Evolutionary conservation across 2,329 filamentous ascomycete species (phyloP), one percentile per base, ranked within the genome.

Genomic region (Passalora sequoiae): DNA sequence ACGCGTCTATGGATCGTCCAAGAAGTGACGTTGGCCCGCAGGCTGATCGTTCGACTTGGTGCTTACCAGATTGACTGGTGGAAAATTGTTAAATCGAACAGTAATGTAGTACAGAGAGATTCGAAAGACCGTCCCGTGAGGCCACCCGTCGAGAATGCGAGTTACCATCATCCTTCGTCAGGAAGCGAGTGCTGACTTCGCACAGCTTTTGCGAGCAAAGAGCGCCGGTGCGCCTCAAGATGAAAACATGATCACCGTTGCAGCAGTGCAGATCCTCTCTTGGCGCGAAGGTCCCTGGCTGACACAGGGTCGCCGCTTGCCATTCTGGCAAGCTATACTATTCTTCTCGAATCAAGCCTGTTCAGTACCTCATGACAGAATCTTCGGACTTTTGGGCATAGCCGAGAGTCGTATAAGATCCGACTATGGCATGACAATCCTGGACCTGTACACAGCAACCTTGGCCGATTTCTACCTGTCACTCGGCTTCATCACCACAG

Each of bases 1-100:
- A 24, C 27, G 4, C 24, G 39, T 12, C 31, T 47, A 9, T 47
- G 44, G 44, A 43, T 47, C 24, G 27, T 47, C 4, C 44, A 43
- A 21, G 44, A 47, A 27, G 27, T 44, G 20, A n/a, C 17, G 12
- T n/a, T 37, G 7, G 35, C 35, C 3, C 5, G 9, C 6, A 22
- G 15, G 25, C 13, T 28, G 25, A 28, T 13, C 10, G 10, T 28
- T 13, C 25, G 13, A 6, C 4, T 28, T 9, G 10, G 25, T 13
- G 10, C 25, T 9, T 13, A 10, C 4, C 13, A 9, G 25, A 10
- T 28, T 28, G 25, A 28, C 4, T 28, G 25, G 25, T 9, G 13
- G 25, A 13, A 28, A 28, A 13, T 28, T 3, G 25, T 5, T 10
- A 13, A 6, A 10, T 28, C 25, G 25, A 13, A 28, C 13, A 9